Percentiles rank a stretch among this genome's conserved stretches.
phyloP scores from a whole-genome alignment of 1,284 basidiomycete genomes.

The Paramarasmius palmivorus region DNA sequence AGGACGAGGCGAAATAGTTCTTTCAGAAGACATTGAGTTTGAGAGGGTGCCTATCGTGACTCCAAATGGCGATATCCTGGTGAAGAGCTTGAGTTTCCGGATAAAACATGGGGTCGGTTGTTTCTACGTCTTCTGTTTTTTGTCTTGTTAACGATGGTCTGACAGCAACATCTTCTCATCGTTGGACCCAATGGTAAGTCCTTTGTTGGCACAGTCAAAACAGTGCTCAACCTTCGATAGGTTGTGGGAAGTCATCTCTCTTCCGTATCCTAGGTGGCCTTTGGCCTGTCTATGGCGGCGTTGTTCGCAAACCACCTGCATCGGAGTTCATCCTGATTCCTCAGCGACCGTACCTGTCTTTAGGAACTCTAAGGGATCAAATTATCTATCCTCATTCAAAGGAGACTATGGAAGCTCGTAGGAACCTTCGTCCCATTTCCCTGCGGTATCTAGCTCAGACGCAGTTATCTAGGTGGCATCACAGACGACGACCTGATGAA shows the following conservation, averaged over 20 bases:
- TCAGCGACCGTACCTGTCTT: slow-evolving; percentile 91
- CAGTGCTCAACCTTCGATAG: slow-evolving; percentile 30
- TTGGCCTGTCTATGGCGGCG: slow-evolving; percentile 96
- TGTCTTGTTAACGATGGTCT: slow-evolving; percentile 6
- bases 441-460: not conserved
- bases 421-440: slow-evolving; percentile 21
- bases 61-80: slow-evolving; percentile 92
- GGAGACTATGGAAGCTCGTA: slow-evolving; percentile 72
- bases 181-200: slow-evolving; percentile 85
- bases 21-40: slow-evolving; percentile 89
- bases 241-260: slow-evolving; percentile 87
- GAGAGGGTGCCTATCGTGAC: slow-evolving; percentile 94
- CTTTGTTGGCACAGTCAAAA: slow-evolving; percentile 8
- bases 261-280: slow-evolving; percentile 96
- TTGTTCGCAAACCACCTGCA: slow-evolving; percentile 90
- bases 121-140: slow-evolving; percentile 8
- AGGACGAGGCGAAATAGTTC: slow-evolving; percentile 78
- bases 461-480: slow-evolving; percentile 51
- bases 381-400: slow-evolving; percentile 86
- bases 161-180: slow-evolving; percentile 85
- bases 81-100: slow-evolving; percentile 84
- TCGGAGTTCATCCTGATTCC: slow-evolving; percentile 94
- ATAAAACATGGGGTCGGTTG: slow-evolving; percentile 84
- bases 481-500: slow-evolving; percentile 77
- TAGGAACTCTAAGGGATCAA: slow-evolving; percentile 94